Evolutionary conservation across 2,329 filamentous ascomycete genomes (phyloP).

Genomic region (Cadophora sp.): DNA sequence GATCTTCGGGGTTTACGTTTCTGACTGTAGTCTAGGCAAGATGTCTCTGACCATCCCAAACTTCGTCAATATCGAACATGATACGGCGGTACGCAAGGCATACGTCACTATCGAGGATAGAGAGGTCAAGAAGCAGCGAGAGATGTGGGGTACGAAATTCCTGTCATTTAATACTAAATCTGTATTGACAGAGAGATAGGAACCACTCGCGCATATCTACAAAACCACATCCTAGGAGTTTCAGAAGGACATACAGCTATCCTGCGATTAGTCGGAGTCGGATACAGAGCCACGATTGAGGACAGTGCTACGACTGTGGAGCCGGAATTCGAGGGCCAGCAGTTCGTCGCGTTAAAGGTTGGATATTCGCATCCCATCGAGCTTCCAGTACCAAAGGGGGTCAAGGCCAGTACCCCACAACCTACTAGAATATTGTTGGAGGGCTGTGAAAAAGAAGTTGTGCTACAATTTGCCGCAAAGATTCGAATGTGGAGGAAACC

Average conservation of each 20-base stretch:
- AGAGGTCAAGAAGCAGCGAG: constrained; percentile 75
- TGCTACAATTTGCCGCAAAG: constrained; percentile 89
- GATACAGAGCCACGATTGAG: constrained; percentile 91
- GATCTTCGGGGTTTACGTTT: background rate
- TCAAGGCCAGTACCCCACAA: constrained; percentile 87
- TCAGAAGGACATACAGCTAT: constrained; percentile 96
- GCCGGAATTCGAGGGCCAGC: constrained; percentile 78
- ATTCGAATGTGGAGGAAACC: constrained; percentile 89
- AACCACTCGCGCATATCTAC: constrained; percentile 87
- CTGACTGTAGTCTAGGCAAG: constrained; percentile 58
- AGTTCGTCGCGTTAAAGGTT: constrained; percentile 92
- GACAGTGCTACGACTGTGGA: constrained; percentile 70
- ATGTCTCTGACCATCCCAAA: constrained; percentile 80
- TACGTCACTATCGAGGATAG: constrained; percentile 74
- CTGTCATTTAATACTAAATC: background rate
- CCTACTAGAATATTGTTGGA: constrained; percentile 92
- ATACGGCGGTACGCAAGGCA: constrained; percentile 67
- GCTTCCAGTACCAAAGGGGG: constrained; percentile 79
- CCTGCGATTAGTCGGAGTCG: constrained; percentile 90
- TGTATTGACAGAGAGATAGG: constrained; percentile 56
- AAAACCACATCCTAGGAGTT: constrained; percentile 90
- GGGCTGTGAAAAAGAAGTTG: constrained; percentile 82
- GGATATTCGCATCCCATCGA: constrained; percentile 97
- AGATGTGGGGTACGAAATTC: constrained; percentile 77
- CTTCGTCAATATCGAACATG: constrained; percentile 76